These are phyloP conservation scores for Trichoderma cornu-damae DNA, from an alignment of 2,329 filamentous ascomycete genomes.

Conservation along the genomic window DNA sequence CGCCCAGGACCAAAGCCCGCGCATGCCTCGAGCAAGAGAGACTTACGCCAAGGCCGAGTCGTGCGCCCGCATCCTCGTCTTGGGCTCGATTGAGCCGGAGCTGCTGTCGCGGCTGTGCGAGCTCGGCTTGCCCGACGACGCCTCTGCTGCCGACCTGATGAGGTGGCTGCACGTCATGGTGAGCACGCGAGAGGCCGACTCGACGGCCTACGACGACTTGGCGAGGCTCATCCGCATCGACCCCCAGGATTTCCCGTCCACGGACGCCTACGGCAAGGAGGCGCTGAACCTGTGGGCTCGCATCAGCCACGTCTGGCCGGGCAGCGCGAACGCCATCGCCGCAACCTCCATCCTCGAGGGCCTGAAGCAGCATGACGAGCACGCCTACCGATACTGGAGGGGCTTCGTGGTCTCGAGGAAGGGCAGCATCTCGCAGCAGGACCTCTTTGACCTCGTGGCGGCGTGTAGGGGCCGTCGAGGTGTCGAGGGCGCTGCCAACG, in stretches of 20 bases:
- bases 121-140: neutral
- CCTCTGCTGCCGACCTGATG: neutral
- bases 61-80: neutral
- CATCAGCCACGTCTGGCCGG: neutral
- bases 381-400: neutral
- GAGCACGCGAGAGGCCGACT: neutral
- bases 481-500: neutral
- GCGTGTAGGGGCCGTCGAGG: neutral
- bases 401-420: neutral
- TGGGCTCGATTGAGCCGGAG: neutral
- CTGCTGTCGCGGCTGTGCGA: neutral
- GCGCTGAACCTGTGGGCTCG: neutral
- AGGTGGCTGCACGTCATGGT: neutral
- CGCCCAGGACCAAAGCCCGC: neutral
- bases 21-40: neutral
- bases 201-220: neutral
- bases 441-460: neutral
- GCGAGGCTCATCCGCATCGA: neutral
- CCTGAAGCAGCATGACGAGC: neutral
- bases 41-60: neutral
- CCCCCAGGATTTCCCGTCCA: neutral
- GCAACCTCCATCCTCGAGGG: neutral
- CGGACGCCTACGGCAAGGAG: neutral
- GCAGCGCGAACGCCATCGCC: neutral
- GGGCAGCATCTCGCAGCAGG: neutral